Base-by-base conservation (phyloP, 2,329 filamentous ascomycete genomes). In the Diatrype stigma region DNA sequence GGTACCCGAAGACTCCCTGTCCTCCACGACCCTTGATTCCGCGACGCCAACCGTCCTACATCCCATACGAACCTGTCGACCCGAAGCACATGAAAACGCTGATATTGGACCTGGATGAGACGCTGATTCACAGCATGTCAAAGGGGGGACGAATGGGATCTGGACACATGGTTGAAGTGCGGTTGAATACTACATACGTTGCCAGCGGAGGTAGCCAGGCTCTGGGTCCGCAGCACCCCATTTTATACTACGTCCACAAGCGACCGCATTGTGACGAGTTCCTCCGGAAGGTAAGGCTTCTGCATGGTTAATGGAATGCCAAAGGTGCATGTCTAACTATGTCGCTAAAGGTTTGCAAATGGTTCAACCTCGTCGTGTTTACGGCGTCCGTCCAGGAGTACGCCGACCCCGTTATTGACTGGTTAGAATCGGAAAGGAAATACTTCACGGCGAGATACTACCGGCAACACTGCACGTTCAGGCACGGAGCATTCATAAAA, bases 301-400 rank as follows among this genome's bases (percentile, higher is more conserved):
- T 35, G 37, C 19, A 22, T 14, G 6, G 37, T 22, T 3, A 17
- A 11, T 19, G 37, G 12, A 14, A 14, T 17, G 37, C 37, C 37
- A 40, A 21, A 21, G n/a, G 19, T 21, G 12, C 14, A 6, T 21
- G 12, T 51, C 64, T 69, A 52, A 68, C 52, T 30, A 28, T 45
- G 26, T 32, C 14, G n/a, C n/a, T 30, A 2, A 67, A 94, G 77
- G 84, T 96, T 45, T 91, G 86, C 77, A 96, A 96, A 74, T 99
- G 94, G 94, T 99, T 95, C 73, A 97, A 96, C 67, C 77, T 99
- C 16, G 90, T 99, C 47, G 80, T 97, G 45, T 99, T 99, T 70
- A 99, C 94, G 10, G 94, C 94, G 2, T 96, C 91, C 19, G 94
- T 99, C 35, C 94, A 99, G 69, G 94, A 99, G 70, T 99, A 99